Base-by-base conservation (phyloP, 805 yeast genomes). In the Hanseniaspora hatyaiensis region DNA sequence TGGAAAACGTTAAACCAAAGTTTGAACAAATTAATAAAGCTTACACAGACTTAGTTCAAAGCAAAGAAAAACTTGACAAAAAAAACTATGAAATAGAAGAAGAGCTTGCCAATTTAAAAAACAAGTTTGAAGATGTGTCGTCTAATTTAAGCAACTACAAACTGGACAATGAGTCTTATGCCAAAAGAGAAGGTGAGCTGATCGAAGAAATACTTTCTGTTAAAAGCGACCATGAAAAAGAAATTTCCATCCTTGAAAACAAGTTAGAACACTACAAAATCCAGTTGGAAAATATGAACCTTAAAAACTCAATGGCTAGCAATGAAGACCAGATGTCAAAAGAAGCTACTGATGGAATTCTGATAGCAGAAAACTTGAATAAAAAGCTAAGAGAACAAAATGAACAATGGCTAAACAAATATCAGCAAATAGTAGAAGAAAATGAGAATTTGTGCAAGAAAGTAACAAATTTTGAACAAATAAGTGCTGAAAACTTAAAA, bases 351-450 rank as follows among this genome's bases (percentile, higher is more conserved):
- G 9, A 37, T 15, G 9, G 22, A 11, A 13, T 29, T 16, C 66
- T 74, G 2, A 92, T 87, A 59, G 80, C 83, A 53, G 73, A 82
- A 6, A 72, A 78, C 13, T 82, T 89, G 0, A 80, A 80, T 49
- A 85, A 80, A 52, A 84, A 81, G 59, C 85, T 95, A 94, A 79
- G 81, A 49, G 66, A 77, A 16, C 78, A 86, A 36, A 96, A 92
- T 61, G 72, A 81, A 33, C 69, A 77, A 3, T 68, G 86, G 51
- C 65, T 70, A 51, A 60, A 64, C 8, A 73, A 72, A 50, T 67
- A 79, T 16, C 59, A 72, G 4, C 50, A 55, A 13, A 53, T 72
- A n/a, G 72, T 74, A 50, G 59, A 57, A 40, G 77, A 76, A 45
- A 58, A 73, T 6, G 72, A 30, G 1, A 22, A 34, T 5, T 13